Percentiles rank a stretch among this genome's conserved stretches.
phyloP scores from a whole-genome alignment of 2,329 filamentous ascomycete genomes.

The Ophiostoma sp. region DNA sequence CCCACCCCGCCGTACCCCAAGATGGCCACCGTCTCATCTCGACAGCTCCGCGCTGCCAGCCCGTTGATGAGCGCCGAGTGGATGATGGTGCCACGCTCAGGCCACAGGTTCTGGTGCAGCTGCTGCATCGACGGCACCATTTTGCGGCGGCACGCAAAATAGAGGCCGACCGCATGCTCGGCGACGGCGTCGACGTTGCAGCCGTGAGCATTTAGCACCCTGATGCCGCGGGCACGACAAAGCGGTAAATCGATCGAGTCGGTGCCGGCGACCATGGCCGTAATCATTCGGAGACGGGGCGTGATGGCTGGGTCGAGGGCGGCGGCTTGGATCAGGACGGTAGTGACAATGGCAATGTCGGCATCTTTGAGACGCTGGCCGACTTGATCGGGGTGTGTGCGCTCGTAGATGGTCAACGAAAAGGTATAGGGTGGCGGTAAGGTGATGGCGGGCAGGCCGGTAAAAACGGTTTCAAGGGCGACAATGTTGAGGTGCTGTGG shows the following conservation, averaged over 20 bases:
- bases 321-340: slow-evolving; percentile 35
- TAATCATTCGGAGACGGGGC: slow-evolving; percentile 37
- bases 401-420: slow-evolving; percentile 34
- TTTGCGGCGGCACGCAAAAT: slow-evolving; percentile 38
- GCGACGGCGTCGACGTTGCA: slow-evolving; percentile 36
- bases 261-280: slow-evolving; percentile 34
- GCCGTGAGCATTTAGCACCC: slow-evolving; percentile 34
- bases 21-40: slow-evolving; percentile 33
- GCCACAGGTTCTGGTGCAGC: slow-evolving; percentile 31
- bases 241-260: slow-evolving; percentile 32
- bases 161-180: slow-evolving; percentile 35
- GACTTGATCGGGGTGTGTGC: slow-evolving; percentile 34
- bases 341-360: slow-evolving; percentile 40
- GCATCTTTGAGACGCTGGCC: slow-evolving; percentile 38
- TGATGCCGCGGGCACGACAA: slow-evolving; percentile 32
- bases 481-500: slow-evolving; percentile 33
- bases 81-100: slow-evolving; percentile 31
- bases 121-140: slow-evolving; percentile 37
- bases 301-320: slow-evolving; percentile 30
- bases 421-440: slow-evolving; percentile 35
- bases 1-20: slow-evolving; percentile 41
- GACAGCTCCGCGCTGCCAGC: slow-evolving; percentile 17
- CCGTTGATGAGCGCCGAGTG: slow-evolving; percentile 14
- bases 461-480: slow-evolving; percentile 38
- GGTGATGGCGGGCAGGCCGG: slow-evolving; percentile 33